Evolutionary conservation across 257 asterid species (phyloP).

Genomic region (Vinca minor): DNA sequence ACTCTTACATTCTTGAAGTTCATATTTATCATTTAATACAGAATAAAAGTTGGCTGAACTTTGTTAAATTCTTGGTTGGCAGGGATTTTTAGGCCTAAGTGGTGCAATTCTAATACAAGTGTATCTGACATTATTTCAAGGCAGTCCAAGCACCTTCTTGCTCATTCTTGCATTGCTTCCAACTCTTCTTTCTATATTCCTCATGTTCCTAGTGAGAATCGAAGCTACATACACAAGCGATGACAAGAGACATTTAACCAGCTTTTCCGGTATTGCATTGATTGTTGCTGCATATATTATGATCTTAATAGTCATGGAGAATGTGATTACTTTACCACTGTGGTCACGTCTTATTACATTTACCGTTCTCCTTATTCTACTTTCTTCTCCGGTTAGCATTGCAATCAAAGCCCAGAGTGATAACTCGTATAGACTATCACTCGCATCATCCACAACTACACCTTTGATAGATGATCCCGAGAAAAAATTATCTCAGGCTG

Average conservation of each 20-base stretch:
- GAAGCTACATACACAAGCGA: conserved; percentile 25
- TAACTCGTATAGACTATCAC: conserved; percentile 7
- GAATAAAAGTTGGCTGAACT: neutral
- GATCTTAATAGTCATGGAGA: conserved; percentile 49
- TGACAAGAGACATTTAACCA: conserved; percentile 46
- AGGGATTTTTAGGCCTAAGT: conserved; percentile 95
- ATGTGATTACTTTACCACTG: conserved; percentile 31
- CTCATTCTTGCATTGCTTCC: conserved; percentile 73
- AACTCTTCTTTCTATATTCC: conserved; percentile 41
- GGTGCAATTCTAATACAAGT: conserved; percentile 84
- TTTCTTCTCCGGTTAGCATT: conserved; percentile 48
- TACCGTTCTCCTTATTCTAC: conserved; percentile 45
- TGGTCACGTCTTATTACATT: conserved; percentile 39
- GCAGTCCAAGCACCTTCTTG: conserved; percentile 61
- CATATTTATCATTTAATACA: neutral
- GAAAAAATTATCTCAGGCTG: conserved; percentile 10
- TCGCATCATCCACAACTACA: conserved; percentile 19
- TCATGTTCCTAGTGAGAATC: conserved; percentile 63
- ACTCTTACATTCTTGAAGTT: neutral
- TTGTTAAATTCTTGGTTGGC: conserved; percentile 10
- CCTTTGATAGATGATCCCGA: conserved; percentile 33
- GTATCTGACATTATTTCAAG: conserved; percentile 55
- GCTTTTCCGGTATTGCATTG: conserved; percentile 56
- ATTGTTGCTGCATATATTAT: conserved; percentile 54
- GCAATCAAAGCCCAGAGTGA: conserved; percentile 38